Percentiles rank a stretch among this genome's conserved stretches.
Evolutionary conservation across 2,329 filamentous ascomycete species (phyloP).

Genomic region (Ramularia endophylla): DNA sequence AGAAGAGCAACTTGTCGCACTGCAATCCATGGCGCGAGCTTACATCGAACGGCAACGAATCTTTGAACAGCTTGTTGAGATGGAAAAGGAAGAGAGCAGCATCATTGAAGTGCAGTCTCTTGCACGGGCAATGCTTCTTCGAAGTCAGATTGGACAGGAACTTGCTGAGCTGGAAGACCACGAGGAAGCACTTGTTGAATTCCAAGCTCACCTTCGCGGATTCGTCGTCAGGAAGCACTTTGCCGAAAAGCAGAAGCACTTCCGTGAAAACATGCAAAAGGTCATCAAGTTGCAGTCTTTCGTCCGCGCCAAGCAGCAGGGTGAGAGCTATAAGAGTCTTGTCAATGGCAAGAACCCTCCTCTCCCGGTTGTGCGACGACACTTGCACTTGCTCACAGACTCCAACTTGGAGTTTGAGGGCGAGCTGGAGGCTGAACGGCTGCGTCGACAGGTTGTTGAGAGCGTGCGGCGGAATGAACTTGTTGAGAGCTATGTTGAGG

Average conservation of each 20-base stretch:
- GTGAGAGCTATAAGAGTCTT: conserved; percentile 95
- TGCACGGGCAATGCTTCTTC: conserved; percentile 70
- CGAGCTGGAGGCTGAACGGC: conserved; percentile 90
- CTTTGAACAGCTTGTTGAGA: conserved; percentile 58
- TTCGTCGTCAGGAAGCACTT: conserved; percentile 69
- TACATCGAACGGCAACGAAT: conserved; percentile 57
- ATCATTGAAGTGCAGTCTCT: conserved; percentile 68
- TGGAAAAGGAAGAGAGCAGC: conserved; percentile 62
- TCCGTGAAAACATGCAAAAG: conserved; percentile 96
- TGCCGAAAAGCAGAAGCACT: conserved; percentile 79
- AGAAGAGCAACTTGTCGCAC: conserved; percentile 49
- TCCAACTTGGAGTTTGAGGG: conserved; percentile 99
- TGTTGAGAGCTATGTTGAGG: conserved; percentile 95
- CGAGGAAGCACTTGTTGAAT: conserved; percentile 66
- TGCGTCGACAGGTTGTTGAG: conserved; percentile 93
- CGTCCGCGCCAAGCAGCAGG: conserved; percentile 87
- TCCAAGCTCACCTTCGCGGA: conserved; percentile 70
- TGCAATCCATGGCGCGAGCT: conserved; percentile 66
- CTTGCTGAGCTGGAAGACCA: conserved; percentile 75
- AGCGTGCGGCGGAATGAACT: conserved; percentile 96
- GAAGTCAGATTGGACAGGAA: conserved; percentile 65
- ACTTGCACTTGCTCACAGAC: conserved; percentile 94
- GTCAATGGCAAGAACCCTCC: conserved; percentile 96
- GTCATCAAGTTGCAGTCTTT: conserved; percentile 99
- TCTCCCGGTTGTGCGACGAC: conserved; percentile 94